Conservation (phyloP, 257 asterid species). For the Ilex asprella region DNA sequence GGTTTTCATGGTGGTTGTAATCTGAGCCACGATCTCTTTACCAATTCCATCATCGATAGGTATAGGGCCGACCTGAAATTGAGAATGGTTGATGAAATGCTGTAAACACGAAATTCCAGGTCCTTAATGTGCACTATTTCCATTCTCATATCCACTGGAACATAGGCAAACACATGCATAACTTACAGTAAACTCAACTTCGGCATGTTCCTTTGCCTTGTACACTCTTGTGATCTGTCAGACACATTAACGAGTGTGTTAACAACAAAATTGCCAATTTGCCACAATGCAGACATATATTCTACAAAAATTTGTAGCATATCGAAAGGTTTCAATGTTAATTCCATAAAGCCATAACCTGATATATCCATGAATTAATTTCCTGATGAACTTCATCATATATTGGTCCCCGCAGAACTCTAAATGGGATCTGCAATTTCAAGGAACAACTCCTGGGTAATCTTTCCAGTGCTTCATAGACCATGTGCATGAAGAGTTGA, state of each 20-base stretch:
- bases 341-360: constrained; percentile 38
- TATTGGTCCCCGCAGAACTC: constrained; percentile 67
- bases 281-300: too few species aligned
- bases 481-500: neutral
- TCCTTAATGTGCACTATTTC: neutral
- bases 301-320: too few species aligned
- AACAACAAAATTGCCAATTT: too few species aligned
- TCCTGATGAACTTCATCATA: constrained; percentile 89
- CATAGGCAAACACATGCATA: neutral
- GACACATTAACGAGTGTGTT: too few species aligned
- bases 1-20: constrained; percentile 56
- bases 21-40: constrained; percentile 73
- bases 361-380: constrained; percentile 80
- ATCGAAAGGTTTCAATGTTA: too few species aligned
- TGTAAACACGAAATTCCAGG: neutral
- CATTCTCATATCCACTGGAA: neutral
- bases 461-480: too few species aligned
- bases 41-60: constrained; percentile 77
- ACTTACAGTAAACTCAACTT: constrained; percentile 80
- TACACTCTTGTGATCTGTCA: constrained; percentile 74
- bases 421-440: constrained; percentile 41
- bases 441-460: constrained; percentile 14
- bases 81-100: constrained; percentile 1
- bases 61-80: constrained; percentile 86
- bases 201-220: constrained; percentile 86